A percentile compares a stretch with the other conserved stretches of the same genome.
Conservation (phyloP, 2,329 filamentous ascomycete species). For the Penicillium sp. region DNA sequence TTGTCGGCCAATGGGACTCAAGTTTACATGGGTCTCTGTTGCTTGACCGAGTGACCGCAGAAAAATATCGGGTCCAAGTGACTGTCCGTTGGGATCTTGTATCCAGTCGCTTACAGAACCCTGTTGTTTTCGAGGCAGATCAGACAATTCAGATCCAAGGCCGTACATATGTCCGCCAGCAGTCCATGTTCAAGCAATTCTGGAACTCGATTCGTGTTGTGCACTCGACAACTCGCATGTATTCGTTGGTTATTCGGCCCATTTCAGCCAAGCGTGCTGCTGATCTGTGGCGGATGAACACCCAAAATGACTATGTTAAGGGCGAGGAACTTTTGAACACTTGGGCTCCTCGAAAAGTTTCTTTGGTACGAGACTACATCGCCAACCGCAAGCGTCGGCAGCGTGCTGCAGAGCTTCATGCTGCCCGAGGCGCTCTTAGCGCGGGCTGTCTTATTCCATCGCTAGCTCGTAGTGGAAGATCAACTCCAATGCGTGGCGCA, state of each 20-base stretch:
- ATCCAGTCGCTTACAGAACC: conserved; percentile 78
- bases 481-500: conserved; percentile 36
- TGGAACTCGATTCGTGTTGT: conserved; percentile 84
- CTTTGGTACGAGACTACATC: conserved; percentile 85
- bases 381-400: conserved; percentile 68
- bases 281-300: conserved; percentile 95
- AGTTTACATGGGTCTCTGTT: conserved; percentile 88
- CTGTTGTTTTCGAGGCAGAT: conserved; percentile 82
- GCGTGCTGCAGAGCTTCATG: conserved; percentile 76
- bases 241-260: conserved; percentile 80
- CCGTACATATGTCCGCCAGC: conserved; percentile 77
- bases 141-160: conserved; percentile 80
- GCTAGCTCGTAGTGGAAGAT: conserved; percentile 34
- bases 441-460: conserved; percentile 39
- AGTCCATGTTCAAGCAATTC: conserved; percentile 80
- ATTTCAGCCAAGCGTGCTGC: conserved; percentile 86
- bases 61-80: conserved; percentile 88
- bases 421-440: conserved; percentile 48
- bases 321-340: conserved; percentile 82
- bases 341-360: conserved; percentile 88
- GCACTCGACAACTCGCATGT: conserved; percentile 81
- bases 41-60: conserved; percentile 88
- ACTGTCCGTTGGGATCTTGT: conserved; percentile 81
- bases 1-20: conserved; percentile 95
- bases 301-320: conserved; percentile 91